Base-by-base conservation (phyloP, 176 grass and related monocot species). In the Oryza australiensis region DNA sequence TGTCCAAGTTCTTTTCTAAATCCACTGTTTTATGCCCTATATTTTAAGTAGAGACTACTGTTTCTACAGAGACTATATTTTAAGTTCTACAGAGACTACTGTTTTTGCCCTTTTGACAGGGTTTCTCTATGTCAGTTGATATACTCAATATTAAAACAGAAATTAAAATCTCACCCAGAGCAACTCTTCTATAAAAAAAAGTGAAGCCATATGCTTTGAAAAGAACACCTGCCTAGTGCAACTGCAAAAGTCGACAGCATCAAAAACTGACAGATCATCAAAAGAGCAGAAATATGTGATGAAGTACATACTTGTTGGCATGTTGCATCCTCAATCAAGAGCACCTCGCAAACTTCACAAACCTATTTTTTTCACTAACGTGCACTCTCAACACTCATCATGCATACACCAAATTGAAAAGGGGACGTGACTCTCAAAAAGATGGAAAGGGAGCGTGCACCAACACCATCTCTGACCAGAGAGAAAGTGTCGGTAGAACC, bases 371-470 rank as follows among this genome's bases (percentile, higher is more conserved):
- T 41, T 28, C 30, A 15, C 45, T 60, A 67, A 66, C 68, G 40
- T 76, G 51, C 67, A 70, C 23, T 77, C 16, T 51, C 55, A 66
- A 55, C 41, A 89, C 45, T 85, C 37, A 77, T 85, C 72, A 77
- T 76, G 23, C 42, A 72, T 76, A 29, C 43, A 77, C 87, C 57
- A 82, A 68, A 77, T 42, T 16, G 7, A 71, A 85, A 72, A 74
- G 24, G 71, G 41, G 55, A 76, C 45, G 78, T 42, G 57, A 60
- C 78, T 49, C 64, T 57, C 55, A 86, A 74, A 85, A 85, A 64
- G 66, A 23, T n/a, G 24, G 88, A 90, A 82, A 82, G 79, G 43
- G 83, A 78, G 35, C 10, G n/a, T 37, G 60, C 83, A 78, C 83
- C 79, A 78, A 77, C 64, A 62, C 83, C 63, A 62, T 14, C 78